A percentile compares a stretch with the other conserved stretches of the same genome.
Conservation (phyloP, 2,329 filamentous ascomycete species). For the Paradendryphiella salina region DNA sequence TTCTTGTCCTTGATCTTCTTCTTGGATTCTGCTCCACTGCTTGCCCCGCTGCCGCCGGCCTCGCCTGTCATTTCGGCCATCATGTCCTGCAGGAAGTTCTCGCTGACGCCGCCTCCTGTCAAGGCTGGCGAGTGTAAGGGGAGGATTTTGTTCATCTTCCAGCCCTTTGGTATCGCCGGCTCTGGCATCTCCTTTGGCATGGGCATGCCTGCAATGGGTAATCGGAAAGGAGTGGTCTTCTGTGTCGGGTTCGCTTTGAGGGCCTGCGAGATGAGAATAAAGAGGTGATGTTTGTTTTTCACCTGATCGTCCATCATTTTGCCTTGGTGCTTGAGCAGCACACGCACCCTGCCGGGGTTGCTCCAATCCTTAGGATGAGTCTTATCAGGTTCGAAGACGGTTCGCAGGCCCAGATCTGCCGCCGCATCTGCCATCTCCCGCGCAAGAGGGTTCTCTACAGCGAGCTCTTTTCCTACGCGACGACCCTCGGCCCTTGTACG, state of each 20-base stretch:
- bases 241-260: conserved; percentile 78
- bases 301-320: conserved; percentile 56
- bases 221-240: conserved; percentile 68
- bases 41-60: conserved; percentile 29
- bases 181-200: conserved; percentile 68
- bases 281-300: conserved; percentile 85
- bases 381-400: conserved; percentile 88
- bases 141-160: conserved; percentile 84
- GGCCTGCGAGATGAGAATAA: conserved; percentile 75
- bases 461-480: conserved; percentile 71
- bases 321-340: conserved; percentile 69
- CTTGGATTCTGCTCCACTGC: conserved; percentile 32
- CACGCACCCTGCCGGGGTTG: conserved; percentile 87
- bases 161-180: conserved; percentile 73
- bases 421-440: conserved; percentile 84
- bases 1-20: conserved; percentile 47
- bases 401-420: conserved; percentile 64
- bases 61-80: conserved; percentile 82
- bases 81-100: conserved; percentile 95
- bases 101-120: conserved; percentile 88
- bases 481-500: conserved; percentile 78
- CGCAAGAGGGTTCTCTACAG: conserved; percentile 83
- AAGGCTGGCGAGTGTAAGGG: conserved; percentile 87
- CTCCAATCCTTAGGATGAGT: conserved; percentile 96
- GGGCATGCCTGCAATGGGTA: conserved; percentile 74